phyloP scores from a whole-genome alignment of 306 rosid species.

The Medicago ruthenica region DNA sequence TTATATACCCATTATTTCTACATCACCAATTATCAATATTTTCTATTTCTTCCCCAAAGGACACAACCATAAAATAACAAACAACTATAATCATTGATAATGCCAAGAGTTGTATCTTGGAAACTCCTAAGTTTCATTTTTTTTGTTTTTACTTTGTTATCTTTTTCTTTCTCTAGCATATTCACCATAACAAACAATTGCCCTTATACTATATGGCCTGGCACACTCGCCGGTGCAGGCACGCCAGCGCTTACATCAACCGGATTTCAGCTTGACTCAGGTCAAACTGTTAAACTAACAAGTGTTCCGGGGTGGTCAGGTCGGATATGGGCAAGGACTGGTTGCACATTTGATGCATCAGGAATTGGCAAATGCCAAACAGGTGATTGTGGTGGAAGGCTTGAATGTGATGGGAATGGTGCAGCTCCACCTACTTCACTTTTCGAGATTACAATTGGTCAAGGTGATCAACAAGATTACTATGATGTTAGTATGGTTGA shows the following conservation, averaged over 20 bases:
- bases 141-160: conserved; percentile 34
- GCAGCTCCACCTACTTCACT: conserved; percentile 84
- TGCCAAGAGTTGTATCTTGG: conserved; percentile 41
- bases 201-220: conserved; percentile 81
- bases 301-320: conserved; percentile 87
- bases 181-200: conserved; percentile 84
- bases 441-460: conserved; percentile 87
- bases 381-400: conserved; percentile 87
- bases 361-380: conserved; percentile 83
- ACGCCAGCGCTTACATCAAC: conserved; percentile 61
- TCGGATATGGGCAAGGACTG: conserved; percentile 91
- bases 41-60: neutral
- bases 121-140: conserved; percentile 35
- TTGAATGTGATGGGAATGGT: conserved; percentile 83
- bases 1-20: conserved; percentile 25
- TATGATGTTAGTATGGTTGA: conserved; percentile 90
- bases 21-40: neutral
- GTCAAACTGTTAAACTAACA: conserved; percentile 56
- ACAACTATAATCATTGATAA: conserved; percentile 32
- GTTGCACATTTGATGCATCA: conserved; percentile 74
- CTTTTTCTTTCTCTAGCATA: conserved; percentile 45
- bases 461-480: conserved; percentile 62
- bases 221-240: conserved; percentile 76
- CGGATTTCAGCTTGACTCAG: conserved; percentile 65
- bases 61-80: conserved; percentile 9